Evolutionary conservation across 1,284 basidiomycete genomes (phyloP), one percentile per base, ranked within the genome.

Genomic region (Uromyces viciae-fabae): DNA sequence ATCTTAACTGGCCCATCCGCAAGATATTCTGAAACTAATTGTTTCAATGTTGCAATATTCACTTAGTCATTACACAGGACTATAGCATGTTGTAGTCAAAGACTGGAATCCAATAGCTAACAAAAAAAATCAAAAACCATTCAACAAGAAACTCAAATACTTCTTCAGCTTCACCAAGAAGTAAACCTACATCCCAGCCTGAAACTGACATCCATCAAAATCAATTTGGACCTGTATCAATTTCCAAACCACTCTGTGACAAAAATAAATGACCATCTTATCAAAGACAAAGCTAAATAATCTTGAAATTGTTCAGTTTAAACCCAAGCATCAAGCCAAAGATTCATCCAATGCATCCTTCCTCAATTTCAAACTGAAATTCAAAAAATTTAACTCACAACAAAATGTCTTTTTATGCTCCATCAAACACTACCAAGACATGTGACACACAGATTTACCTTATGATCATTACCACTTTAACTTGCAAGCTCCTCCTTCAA

Each of bases 221-320:
- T 54, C 75, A 76, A 22, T 76, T 76, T 46, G 75, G 62, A 0
- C 62, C 75, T 52, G 19, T 66, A 31, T 43, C 75, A 17, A 43
- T 9, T 19, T 25, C 42, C 2, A 2, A 25, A 14, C 38, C 60
- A 66, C 28, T 76, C 60, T 31, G 49, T 14, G 11, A 38, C 28
- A 19, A 38, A 1, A 43, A 76, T 19, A 7, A 38, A 15, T 76
- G 75, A 62, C 64, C 31, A 22, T 76, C 22, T 15, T 36, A 9
- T 76, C 75, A 8, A 76, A 76, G 31, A 5, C 58, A 7, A 76
- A 66, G 54, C 7, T 17, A 1, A 46, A 52, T 49, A n/a, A 64
- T 42, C 56, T 46, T 33, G 38, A 62, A 2, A 66, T 54, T 31
- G 49, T 76, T 31, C 62, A 5, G 31, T 76, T 66, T 36, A 2